Conservation (phyloP, 805 yeast genomes). For the Starmerella vitae region DNA sequence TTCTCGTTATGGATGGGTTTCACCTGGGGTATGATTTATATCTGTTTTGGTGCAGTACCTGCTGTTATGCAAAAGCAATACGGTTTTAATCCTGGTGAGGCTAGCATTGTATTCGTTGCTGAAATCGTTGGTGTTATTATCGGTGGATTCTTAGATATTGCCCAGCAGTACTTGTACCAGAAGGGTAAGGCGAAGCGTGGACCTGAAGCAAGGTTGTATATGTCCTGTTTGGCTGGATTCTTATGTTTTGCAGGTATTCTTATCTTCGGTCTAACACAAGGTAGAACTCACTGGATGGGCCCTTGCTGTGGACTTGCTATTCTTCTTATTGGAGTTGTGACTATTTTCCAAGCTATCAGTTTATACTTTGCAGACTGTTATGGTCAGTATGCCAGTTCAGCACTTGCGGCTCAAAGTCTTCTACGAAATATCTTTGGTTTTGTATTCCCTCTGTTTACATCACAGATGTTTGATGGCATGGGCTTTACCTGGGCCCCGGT, state of each 20-base stretch:
- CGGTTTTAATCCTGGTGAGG: slow-evolving; percentile 37
- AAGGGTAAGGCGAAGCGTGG: slow-evolving; percentile 39
- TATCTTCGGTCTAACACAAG: slow-evolving; percentile 14
- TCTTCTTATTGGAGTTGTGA: slow-evolving; percentile 25
- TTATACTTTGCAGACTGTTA: slow-evolving; percentile 21
- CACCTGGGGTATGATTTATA: slow-evolving; percentile 37
- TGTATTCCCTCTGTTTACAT: slow-evolving; percentile 71
- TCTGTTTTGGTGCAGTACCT: slow-evolving; percentile 54
- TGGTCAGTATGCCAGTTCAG: slow-evolving; percentile 49
- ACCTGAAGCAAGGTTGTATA: slow-evolving; percentile 43
- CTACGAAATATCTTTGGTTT: slow-evolving; percentile 60
- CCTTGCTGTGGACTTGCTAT: slow-evolving; percentile 28
- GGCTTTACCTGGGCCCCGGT: slow-evolving; percentile 42
- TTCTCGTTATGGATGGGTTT: slow-evolving; percentile 38
- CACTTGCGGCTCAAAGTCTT: slow-evolving; percentile 75
- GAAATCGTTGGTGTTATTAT: slow-evolving; percentile 48
- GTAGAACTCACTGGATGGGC: slow-evolving; percentile 15
- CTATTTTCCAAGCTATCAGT: slow-evolving; percentile 32
- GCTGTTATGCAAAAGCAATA: slow-evolving; percentile 42
- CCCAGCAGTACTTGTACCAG: slow-evolving; percentile 25
- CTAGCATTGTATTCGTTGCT: slow-evolving; percentile 51
- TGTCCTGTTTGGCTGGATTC: slow-evolving; percentile 43
- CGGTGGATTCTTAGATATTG: slow-evolving; percentile 24
- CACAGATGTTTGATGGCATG: slow-evolving; percentile 58
- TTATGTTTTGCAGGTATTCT: slow-evolving; percentile 12